phyloP scores from a whole-genome alignment of 352 stramenopile genomes.

The Phytophthora fragariae region DNA sequence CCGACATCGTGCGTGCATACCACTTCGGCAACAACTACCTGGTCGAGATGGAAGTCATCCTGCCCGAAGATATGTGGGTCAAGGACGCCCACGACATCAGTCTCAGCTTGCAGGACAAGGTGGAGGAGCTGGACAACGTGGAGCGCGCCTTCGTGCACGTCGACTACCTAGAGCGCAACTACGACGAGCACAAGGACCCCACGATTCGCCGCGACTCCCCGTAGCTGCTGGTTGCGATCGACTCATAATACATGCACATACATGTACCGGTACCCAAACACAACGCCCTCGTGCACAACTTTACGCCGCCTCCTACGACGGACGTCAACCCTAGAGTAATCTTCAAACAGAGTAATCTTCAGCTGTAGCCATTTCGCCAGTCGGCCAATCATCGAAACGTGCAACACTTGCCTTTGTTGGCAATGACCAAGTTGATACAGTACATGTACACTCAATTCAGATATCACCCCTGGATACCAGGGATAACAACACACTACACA shows the following conservation, averaged over 20 bases:
- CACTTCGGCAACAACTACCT: constrained; percentile 98
- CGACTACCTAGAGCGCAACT: constrained; percentile 93
- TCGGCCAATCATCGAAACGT: too few relatives aligned
- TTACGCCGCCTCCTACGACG: too few relatives aligned
- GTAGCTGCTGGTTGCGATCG: constrained; percentile 3
- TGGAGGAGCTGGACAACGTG: constrained; percentile 96
- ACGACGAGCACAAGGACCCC: constrained; percentile 91
- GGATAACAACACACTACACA: not conserved
- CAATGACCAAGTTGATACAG: too few relatives aligned
- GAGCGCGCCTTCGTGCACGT: constrained; percentile 98
- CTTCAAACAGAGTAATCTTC: too few relatives aligned
- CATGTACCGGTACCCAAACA: too few relatives aligned
- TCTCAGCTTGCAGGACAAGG: constrained; percentile 96
- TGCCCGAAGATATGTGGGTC: constrained; percentile 92
- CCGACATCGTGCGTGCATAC: constrained; percentile 95
- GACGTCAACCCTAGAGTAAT: too few relatives aligned
- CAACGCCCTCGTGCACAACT: too few relatives aligned
- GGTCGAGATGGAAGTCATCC: constrained; percentile 85
- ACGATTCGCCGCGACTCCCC: constrained; percentile 65
- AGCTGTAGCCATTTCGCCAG: too few relatives aligned
- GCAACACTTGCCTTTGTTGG: too few relatives aligned
- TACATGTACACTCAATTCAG: too few relatives aligned
- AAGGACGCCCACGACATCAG: constrained; percentile 96
- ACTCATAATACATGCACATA: too few relatives aligned
- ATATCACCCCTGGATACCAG: too few relatives aligned